Base-by-base conservation (phyloP, 441 rosid genomes). In the Jatropha multifida region DNA sequence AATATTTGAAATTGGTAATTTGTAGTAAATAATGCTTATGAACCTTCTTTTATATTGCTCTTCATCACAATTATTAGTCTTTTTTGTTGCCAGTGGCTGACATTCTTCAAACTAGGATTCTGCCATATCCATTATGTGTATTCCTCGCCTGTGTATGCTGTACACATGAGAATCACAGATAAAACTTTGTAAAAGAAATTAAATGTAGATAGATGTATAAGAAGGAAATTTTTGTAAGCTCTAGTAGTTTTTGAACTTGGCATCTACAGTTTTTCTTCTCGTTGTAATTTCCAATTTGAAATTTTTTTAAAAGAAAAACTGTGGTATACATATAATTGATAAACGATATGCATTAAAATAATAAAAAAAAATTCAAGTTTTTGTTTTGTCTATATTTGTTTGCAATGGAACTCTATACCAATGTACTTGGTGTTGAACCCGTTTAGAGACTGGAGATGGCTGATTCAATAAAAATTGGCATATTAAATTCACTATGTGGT, bases 11-110 rank as follows among this genome's bases (percentile, higher is more conserved):
- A 18, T 44, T 26, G 8, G 17, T 59, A 18, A 17, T 17, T 49
- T 26, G 55, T 66, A 46, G 26, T 78, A 71, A 60, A 20, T 67
- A 41, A n/a, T 42, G 46, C 42, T 27, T 38, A 46, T 73, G 49
- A 60, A 44, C 48, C 2, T 44, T 44, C 27, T 64, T 3, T 49
- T 73, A 42, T 72, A 14, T 55, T 18, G 41, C 37, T 26, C 63
- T 46, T 56, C 7, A 44, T 52, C 48, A 46, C 63, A 42, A 11
- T 23, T 61, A 38, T 49, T 20, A 69, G 72, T 12, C 32, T 32
- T 32, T 51, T 59, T 65, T 55, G 26, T 60, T 72, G 37, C 56
- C 23, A 40, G 42, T 41, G 37, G 44, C 62, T 32, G 51, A 17
- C 75, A n/a, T 15, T 46, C 42, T 38, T 44, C 48, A 44, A n/a